Base-by-base conservation (phyloP, 2,329 filamentous ascomycete genomes). In the Sarocladium strictum region DNA sequence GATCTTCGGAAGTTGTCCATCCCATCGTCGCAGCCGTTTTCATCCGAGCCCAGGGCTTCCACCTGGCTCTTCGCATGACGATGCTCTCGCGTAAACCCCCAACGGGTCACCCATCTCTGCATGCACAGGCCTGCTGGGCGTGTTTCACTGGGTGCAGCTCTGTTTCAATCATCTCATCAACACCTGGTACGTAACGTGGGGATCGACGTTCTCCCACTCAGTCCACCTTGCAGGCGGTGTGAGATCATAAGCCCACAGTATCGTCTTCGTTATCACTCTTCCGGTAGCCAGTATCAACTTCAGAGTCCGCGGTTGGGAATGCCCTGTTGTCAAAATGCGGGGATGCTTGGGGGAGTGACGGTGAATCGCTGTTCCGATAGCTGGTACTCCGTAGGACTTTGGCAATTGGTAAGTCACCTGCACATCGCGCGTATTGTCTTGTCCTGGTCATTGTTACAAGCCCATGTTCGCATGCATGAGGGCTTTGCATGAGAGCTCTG, bases 391-490 rank as follows among this genome's bases (percentile, higher is more conserved):
- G n/a, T n/a, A n/a, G n/a, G n/a, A n/a, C n/a, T n/a, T n/a, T n/a
- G n/a, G n/a, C n/a, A n/a, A n/a, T n/a, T n/a, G n/a, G n/a, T n/a
- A n/a, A n/a, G n/a, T n/a, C n/a, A n/a, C n/a, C n/a, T n/a, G n/a
- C n/a, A n/a, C n/a, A n/a, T n/a, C n/a, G n/a, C n/a, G n/a, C n/a
- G n/a, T n/a, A n/a, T n/a, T n/a, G n/a, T n/a, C n/a, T n/a, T n/a
- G n/a, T n/a, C 12, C 15, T 23, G 21, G 40, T 24, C 24, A 29
- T 27, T 51, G 47, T 51, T 35, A 51, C 47, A 51, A 29, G 35
- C 47, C 47, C 47, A 33, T 51, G 47, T 35, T 33, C n/a, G 17
- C 47, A 51, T 51, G 47, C 26, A 32, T n/a, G 27, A 51, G 27
- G 38, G 7, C 17, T 21, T 17, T 17, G n/a, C n/a, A n/a, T n/a